phyloP scores from a whole-genome alignment of 163 green algal genomes.

The Chlamydomonas reinhardtii region DNA sequence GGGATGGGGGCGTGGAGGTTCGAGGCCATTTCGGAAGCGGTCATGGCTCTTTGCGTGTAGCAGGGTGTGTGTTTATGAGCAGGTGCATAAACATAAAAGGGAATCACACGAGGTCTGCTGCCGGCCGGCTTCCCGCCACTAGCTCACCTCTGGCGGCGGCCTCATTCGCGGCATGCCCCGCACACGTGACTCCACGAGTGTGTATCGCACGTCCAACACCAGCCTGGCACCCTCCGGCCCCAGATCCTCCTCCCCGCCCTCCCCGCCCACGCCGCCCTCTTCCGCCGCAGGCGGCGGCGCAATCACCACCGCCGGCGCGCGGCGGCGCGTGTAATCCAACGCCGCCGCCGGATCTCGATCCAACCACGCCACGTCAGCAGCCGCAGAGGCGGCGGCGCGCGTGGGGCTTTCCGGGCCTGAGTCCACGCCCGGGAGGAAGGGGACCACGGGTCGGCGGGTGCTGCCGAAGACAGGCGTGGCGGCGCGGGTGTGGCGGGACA shows the following conservation, averaged over 20 bases:
- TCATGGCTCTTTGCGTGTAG: no score
- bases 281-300: neutral
- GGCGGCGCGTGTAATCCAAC: slow-evolving; percentile 20
- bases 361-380: slow-evolving; percentile 23
- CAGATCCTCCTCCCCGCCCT: neutral
- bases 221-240: neutral
- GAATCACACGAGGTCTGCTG: no score
- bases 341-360: slow-evolving; percentile 6
- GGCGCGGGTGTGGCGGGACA: slow-evolving; percentile 24
- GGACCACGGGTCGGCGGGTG: neutral
- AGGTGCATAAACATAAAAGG: no score
- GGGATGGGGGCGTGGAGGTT: no score
- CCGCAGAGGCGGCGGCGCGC: neutral
- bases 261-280: neutral
- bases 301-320: slow-evolving; percentile 17
- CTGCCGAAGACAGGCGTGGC: slow-evolving; percentile 16
- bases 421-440: neutral
- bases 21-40: no score
- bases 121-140: no score
- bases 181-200: slow-evolving; percentile 32
- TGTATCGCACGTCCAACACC: slow-evolving; percentile 22
- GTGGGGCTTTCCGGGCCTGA: slow-evolving; percentile 19
- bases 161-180: slow-evolving; percentile 31
- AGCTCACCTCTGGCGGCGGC: neutral
- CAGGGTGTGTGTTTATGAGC: no score